A percentile compares a stretch with the other conserved stretches of the same genome.
Conservation (phyloP, 371 early-diverging fungal species). For the Choanephora cucurbitarum region DNA sequence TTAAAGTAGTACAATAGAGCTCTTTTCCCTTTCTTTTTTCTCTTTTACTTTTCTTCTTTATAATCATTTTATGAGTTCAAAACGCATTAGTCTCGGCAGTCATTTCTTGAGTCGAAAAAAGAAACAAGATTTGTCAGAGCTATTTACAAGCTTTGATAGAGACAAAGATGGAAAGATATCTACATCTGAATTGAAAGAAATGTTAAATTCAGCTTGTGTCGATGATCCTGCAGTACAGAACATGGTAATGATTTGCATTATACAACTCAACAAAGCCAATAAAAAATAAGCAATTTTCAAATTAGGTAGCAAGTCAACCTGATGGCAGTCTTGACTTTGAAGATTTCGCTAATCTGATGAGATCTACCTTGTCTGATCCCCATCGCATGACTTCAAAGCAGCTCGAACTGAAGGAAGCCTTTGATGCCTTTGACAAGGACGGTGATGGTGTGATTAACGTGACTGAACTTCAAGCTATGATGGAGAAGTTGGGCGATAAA, state of each 20-base stretch:
- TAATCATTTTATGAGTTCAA: conserved; percentile 19
- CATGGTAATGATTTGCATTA: conserved; percentile 30
- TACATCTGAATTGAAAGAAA: conserved; percentile 29
- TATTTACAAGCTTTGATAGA: conserved; percentile 43
- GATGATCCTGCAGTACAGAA: conserved; percentile 17
- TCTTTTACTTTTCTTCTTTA: conserved; percentile 18
- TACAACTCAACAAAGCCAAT: no score
- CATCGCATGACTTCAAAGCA: conserved; percentile 33
- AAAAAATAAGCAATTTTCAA: no score
- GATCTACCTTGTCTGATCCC: conserved; percentile 42
- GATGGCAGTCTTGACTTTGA: conserved; percentile 39
- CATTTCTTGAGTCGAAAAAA: conserved; percentile 40
- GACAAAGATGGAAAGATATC: conserved; percentile 42
- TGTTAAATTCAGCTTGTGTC: conserved; percentile 36
- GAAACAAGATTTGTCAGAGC: conserved; percentile 34
- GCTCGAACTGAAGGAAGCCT: conserved; percentile 44
- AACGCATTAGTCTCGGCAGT: conserved; percentile 40
- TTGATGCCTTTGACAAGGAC: conserved; percentile 49
- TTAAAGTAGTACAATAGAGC: background rate
- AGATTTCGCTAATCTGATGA: conserved; percentile 44
- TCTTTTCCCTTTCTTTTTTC: background rate
- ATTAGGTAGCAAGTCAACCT: background rate
- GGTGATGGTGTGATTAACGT: conserved; percentile 44
- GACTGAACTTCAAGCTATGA: conserved; percentile 43
- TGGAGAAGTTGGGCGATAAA: conserved; percentile 48